Evolutionary conservation across 495 filamentous ascomycete genomes (phyloP).

Genomic region (Podospora pseudoanserina): DNA sequence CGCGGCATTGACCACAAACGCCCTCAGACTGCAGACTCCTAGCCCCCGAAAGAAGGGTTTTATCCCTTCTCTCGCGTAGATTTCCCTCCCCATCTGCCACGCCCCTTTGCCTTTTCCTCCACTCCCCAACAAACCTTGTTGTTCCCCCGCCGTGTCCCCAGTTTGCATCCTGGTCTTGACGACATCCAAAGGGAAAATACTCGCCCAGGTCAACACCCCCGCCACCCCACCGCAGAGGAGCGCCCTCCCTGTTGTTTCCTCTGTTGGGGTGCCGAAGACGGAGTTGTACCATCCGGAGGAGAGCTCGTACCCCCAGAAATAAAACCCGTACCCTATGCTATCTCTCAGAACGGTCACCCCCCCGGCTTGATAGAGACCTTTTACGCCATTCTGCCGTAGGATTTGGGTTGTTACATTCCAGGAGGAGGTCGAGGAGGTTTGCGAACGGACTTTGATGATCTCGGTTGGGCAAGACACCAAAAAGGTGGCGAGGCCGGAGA

Average conservation of each 20-base stretch:
- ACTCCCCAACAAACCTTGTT: slow-evolving; percentile 31
- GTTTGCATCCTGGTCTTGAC: slow-evolving; percentile 84
- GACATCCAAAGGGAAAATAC: slow-evolving; percentile 83
- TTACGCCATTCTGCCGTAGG: slow-evolving; percentile 56
- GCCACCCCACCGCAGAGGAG: slow-evolving; percentile 81
- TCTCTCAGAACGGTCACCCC: slow-evolving; percentile 75
- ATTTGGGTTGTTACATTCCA: slow-evolving; percentile 62
- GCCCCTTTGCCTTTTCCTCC: slow-evolving; percentile 39
- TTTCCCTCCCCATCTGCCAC: slow-evolving; percentile 56
- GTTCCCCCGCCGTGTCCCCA: slow-evolving; percentile 45
- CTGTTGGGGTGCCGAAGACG: slow-evolving; percentile 14
- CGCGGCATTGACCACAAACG: slow-evolving; percentile 78
- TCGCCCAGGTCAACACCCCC: slow-evolving; percentile 79
- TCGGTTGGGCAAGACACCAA: slow-evolving; percentile 79
- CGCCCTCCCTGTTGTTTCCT: slow-evolving; percentile 58
- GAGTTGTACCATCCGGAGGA: slow-evolving; percentile 51
- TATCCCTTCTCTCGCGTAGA: slow-evolving; percentile 62
- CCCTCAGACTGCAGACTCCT: slow-evolving; percentile 70
- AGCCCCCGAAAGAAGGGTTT: slow-evolving; percentile 74
- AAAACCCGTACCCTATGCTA: slow-evolving; percentile 86
- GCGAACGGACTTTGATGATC: slow-evolving; percentile 80
- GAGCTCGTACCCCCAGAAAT: slow-evolving; percentile 86
- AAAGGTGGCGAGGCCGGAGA: slow-evolving; percentile 77
- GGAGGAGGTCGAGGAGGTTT: slow-evolving; percentile 36
- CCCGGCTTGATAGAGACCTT: slow-evolving; percentile 75